Evolutionary conservation across 176 grass and related monocot genomes (phyloP).

Genomic region (Typha latifolia): DNA sequence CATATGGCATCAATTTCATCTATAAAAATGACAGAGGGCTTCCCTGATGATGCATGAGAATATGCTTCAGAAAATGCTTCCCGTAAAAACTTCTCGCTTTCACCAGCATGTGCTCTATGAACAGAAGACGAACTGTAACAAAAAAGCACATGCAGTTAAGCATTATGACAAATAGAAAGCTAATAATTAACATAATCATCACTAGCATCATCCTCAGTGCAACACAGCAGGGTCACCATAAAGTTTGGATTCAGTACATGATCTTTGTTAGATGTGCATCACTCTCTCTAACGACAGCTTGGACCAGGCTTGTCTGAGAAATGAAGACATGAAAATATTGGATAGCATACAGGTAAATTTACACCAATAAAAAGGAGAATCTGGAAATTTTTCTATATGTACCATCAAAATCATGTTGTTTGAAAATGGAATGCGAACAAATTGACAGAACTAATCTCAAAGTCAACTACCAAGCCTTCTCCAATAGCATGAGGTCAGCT

Average conservation of each 20-base stretch:
- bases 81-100: conserved; percentile 68
- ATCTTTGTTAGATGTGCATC: conserved; percentile 65
- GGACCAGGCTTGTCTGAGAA: conserved; percentile 71
- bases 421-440: too few relatives aligned
- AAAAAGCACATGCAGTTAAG: not conserved
- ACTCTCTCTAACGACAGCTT: conserved; percentile 66
- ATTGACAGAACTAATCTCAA: too few relatives aligned
- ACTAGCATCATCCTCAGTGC: not conserved
- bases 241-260: conserved; percentile 26
- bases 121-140: conserved; percentile 52
- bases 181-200: conserved; percentile 3
- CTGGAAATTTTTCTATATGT: not conserved
- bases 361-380: not conserved
- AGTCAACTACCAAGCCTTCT: too few relatives aligned
- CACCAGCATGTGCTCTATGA: conserved; percentile 72
- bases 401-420: too few relatives aligned
- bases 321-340: conserved; percentile 9
- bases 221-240: not conserved
- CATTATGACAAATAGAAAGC: not conserved
- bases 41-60: conserved; percentile 49
- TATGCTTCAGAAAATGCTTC: conserved; percentile 73
- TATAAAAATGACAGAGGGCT: conserved; percentile 76
- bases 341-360: not conserved
- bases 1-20: conserved; percentile 93
- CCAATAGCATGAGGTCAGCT: too few relatives aligned